Percentiles rank a stretch among this genome's conserved stretches.
These are phyloP conservation scores for Penicillium paradoxum DNA, from an alignment of 495 filamentous ascomycete genomes.

Conservation along the genomic window DNA sequence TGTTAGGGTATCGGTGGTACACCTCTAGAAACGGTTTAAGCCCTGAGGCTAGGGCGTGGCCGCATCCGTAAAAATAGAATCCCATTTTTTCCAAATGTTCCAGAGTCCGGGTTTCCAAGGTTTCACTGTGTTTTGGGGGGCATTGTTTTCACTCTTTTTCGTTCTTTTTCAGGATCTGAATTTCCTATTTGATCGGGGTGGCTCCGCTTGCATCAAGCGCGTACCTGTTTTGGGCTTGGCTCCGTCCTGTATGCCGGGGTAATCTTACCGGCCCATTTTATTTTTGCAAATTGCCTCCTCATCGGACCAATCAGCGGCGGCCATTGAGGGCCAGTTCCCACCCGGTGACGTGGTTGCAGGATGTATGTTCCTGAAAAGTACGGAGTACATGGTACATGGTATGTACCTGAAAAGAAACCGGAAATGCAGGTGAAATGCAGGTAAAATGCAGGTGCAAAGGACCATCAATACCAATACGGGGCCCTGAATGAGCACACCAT, in stretches of 20 bases:
- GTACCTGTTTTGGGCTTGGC: background rate
- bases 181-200: background rate
- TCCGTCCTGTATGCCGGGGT: background rate
- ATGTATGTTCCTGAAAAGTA: background rate
- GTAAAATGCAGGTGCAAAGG: no score
- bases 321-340: background rate
- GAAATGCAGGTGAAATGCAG: no score
- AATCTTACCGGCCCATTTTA: background rate
- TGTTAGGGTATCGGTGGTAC: background rate
- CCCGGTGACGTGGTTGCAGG: background rate
- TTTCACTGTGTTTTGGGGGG: background rate
- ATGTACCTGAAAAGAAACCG: no score
- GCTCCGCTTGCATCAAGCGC: background rate
- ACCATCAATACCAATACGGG: background rate
- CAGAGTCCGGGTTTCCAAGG: background rate
- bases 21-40: background rate
- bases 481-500: background rate
- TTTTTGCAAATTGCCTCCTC: background rate
- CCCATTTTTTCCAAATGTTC: background rate
- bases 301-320: background rate
- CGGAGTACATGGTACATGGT: no score
- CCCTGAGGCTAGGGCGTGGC: conserved; percentile 2
- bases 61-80: conserved; percentile 7
- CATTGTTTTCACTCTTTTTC: background rate
- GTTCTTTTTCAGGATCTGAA: background rate